These are phyloP conservation scores for Komagataella phaffii DNA, from an alignment of 805 yeast species.

Conservation along the genomic window DNA sequence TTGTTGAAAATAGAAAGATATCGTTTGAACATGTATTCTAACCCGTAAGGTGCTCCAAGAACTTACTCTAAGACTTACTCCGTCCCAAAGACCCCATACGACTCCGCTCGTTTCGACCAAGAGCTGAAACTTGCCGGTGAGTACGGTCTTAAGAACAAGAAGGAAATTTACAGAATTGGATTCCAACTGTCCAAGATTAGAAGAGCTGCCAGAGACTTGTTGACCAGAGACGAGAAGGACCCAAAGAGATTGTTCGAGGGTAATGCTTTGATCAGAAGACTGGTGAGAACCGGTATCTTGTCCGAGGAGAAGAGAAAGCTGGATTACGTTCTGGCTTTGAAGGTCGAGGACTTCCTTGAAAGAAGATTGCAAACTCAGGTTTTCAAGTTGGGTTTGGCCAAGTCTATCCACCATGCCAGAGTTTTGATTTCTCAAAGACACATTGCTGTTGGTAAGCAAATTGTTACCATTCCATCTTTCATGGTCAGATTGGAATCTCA, in stretches of 20 bases:
- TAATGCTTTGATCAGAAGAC: slow-evolving; percentile 99
- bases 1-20: not conserved
- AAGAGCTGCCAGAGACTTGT: slow-evolving; percentile 99
- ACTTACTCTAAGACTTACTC: slow-evolving; percentile 99
- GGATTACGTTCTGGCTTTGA: slow-evolving; percentile 98
- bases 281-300: slow-evolving; percentile 97
- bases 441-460: slow-evolving; percentile 99
- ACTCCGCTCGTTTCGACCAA: slow-evolving; percentile 98
- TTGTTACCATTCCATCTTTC: slow-evolving; percentile 97
- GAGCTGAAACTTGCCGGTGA: slow-evolving; percentile 99
- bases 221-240: slow-evolving; percentile 99
- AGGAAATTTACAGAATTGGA: slow-evolving; percentile 99
- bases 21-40: not conserved
- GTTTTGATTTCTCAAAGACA: slow-evolving; percentile 97
- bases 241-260: slow-evolving; percentile 99
- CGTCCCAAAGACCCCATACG: slow-evolving; percentile 99
- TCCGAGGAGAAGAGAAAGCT: slow-evolving; percentile 99
- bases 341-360: slow-evolving; percentile 98
- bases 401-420: slow-evolving; percentile 99
- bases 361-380: slow-evolving; percentile 99
- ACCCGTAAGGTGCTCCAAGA: slow-evolving; percentile 82
- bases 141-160: slow-evolving; percentile 99
- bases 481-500: slow-evolving; percentile 99
- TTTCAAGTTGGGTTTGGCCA: slow-evolving; percentile 98
- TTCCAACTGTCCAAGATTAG: slow-evolving; percentile 98